Conservation (phyloP, 164 flowering plant species). For the Stephania cephalantha region DNA sequence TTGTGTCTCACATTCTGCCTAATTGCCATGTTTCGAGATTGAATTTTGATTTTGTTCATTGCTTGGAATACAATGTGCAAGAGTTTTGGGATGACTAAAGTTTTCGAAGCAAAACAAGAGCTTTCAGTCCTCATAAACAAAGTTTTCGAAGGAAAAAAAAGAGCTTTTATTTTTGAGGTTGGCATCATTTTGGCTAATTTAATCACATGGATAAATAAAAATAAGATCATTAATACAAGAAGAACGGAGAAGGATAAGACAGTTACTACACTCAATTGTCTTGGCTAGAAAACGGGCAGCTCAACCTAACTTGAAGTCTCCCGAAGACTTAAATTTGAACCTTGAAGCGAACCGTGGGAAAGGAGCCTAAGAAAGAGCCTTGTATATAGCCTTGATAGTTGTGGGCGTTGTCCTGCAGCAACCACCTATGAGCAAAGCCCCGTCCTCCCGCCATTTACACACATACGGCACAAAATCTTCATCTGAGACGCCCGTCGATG, state of each 20-base stretch:
- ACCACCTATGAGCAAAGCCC: conserved; percentile 86
- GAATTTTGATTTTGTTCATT: background rate
- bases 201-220: background rate
- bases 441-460: conserved; percentile 61
- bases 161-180: background rate
- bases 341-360: background rate
- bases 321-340: background rate
- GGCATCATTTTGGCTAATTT: background rate
- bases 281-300: background rate
- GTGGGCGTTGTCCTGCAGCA: conserved; percentile 93
- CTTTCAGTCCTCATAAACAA: background rate
- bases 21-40: background rate
- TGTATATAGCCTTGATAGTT: conserved; percentile 60
- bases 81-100: background rate
- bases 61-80: background rate
- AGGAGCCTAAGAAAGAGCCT: conserved; percentile 30
- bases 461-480: conserved; percentile 75
- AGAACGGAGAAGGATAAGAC: background rate
- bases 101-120: background rate
- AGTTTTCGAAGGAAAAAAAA: background rate
- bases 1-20: background rate
- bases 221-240: background rate
- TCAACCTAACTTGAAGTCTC: background rate
- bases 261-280: background rate
- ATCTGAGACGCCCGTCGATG: conserved; percentile 54